Base-by-base conservation (phyloP, 148 eudicot genomes). In the Suaeda aralocaspica region DNA sequence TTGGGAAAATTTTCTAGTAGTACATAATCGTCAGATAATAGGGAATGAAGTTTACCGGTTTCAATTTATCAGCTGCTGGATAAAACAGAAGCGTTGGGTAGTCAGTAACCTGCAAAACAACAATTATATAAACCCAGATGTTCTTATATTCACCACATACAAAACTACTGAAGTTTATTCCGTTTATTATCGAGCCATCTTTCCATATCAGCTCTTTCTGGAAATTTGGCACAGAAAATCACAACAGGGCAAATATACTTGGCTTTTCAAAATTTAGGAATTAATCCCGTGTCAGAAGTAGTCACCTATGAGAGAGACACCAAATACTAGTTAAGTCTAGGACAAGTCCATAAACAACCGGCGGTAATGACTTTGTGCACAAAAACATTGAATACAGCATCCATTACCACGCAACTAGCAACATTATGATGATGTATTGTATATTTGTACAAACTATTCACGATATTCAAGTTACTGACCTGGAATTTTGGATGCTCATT, bases 401-500 rank as follows among this genome's bases (percentile, higher is more conserved):
- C 18, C 50, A 49, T 49, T 49, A 12, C 19, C 5, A 14, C 19
- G 16, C 26, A 66, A 11, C 4, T 13, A 15, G 52, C 3, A 18
- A 44, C 2, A 8, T 14, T 44, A 2, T 14, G 18, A 12, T 14
- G 36, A 11, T 9, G 49, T 24, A 42, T 22, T 21, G 18, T 19
- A 18, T 41, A 42, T 11, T 31, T 30, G 7, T 21, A 34, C 29
- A 57, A 59, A 45, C 26, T 52, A 52, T 50, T 39, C 52, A 2
- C 53, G 21, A 19, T 64, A 64, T 36, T 66, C 72, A 41, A 28
- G 41, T 33, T 42, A 19, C 74, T 80, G 55, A 87, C 96, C 96
- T 85, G 84, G 67, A 93, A 80, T 75, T 80, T 85, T 33, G 95
- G 90, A 78, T 90, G 98, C 77, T 93, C 98, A 71, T 93, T 93